phyloP scores from a whole-genome alignment of 305 asterid species.

The Fraxinus sp. region DNA sequence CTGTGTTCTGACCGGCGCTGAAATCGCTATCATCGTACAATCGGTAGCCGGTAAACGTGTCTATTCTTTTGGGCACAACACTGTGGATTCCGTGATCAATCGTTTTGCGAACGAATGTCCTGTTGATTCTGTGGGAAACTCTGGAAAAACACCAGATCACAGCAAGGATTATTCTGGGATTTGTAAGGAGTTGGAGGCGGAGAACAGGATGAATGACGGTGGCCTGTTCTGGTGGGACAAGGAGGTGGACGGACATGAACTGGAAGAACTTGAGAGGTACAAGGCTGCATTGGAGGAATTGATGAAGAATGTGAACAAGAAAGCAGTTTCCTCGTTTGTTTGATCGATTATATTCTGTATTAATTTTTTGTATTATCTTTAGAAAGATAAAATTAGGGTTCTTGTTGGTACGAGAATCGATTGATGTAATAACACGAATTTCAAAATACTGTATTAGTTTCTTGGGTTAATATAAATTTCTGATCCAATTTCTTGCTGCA shows the following conservation, averaged over 20 bases:
- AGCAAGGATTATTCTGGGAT: not conserved
- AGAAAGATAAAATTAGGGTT: no score
- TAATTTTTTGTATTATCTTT: no score
- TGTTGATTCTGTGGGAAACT: not conserved
- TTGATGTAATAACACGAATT: no score
- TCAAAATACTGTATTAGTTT: no score
- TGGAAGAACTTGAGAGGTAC: constrained; percentile 45
- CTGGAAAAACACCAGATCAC: not conserved
- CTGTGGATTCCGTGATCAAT: not conserved
- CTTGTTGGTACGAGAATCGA: no score
- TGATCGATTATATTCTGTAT: no score
- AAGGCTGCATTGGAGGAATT: constrained; percentile 41
- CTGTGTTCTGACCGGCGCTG: not conserved
- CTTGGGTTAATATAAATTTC: no score
- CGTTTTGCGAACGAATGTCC: not conserved
- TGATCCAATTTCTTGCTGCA: no score
- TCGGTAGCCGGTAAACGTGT: not conserved
- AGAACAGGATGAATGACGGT: constrained; percentile 8
- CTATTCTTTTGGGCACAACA: not conserved
- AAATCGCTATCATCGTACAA: not conserved
- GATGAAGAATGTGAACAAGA: constrained; percentile 29
- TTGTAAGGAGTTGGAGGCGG: constrained; percentile 3
- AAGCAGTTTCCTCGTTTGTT: constrained; percentile 17
- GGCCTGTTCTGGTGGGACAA: constrained; percentile 36
- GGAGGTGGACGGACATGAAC: constrained; percentile 27